These are phyloP conservation scores for Coniochaeta ligniaria DNA, from an alignment of 2,329 filamentous ascomycete species.

Conservation along the genomic window DNA sequence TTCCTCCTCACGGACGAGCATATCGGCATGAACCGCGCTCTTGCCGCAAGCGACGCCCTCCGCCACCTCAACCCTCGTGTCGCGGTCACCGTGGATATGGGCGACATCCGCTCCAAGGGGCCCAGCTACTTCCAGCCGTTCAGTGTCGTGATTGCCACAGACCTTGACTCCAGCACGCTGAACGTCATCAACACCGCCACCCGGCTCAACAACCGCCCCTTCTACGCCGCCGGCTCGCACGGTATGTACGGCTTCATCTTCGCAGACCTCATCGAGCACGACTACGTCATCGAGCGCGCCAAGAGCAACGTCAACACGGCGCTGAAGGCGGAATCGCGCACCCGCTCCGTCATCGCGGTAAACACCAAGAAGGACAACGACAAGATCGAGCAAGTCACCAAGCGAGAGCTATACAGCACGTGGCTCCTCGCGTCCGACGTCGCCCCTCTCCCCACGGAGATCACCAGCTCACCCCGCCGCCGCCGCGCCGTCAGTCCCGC, in stretches of 20 bases:
- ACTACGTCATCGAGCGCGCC: conserved; percentile 81
- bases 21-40: conserved; percentile 76
- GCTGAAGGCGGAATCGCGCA: conserved; percentile 62
- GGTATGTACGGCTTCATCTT: conserved; percentile 95
- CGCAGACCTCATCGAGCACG: conserved; percentile 82
- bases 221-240: conserved; percentile 83
- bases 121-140: conserved; percentile 72
- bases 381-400: conserved; percentile 83
- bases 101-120: conserved; percentile 59
- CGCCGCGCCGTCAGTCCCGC: conserved; percentile 73
- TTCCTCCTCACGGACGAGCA: conserved; percentile 68
- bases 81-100: conserved; percentile 61
- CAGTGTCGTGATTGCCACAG: conserved; percentile 84
- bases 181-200: conserved; percentile 80
- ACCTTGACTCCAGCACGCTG: conserved; percentile 69
- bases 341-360: conserved; percentile 66
- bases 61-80: conserved; percentile 88
- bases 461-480: conserved; percentile 60
- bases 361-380: conserved; percentile 62
- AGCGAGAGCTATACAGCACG: conserved; percentile 84
- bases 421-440: conserved; percentile 76
- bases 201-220: conserved; percentile 68
- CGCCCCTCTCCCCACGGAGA: conserved; percentile 64
- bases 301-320: conserved; percentile 65
- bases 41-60: conserved; percentile 70